Base-by-base conservation (phyloP, 306 rosid genomes). In the Prunus davidiana region DNA sequence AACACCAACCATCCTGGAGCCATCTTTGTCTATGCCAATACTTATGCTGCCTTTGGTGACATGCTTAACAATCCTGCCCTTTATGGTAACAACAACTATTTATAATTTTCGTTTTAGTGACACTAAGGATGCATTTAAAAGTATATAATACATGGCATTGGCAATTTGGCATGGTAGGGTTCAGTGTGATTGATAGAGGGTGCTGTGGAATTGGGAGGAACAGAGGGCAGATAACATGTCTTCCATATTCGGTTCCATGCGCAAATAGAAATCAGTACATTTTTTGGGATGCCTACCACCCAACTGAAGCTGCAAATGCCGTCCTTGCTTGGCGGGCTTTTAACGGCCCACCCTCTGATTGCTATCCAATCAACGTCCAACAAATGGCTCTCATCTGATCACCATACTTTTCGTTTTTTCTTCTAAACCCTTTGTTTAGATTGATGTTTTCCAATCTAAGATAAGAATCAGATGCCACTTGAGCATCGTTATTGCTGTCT, bases 221-320 rank as follows among this genome's bases (percentile, higher is more conserved):
- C 76, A 74, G 41, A 78, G 96, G 89, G 6, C 87, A 81, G 67
- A 72, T 94, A 84, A 78, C 93, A 47, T 94, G 98, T 45, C 80
- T 91, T 1, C 98, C 98, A 3, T 19, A 61, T 0, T 24, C 22
- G 60, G 2, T 81, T 38, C 95, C 98, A 67, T 94, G 98, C 78
- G 6, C 15, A 18, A 69, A 72, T 12, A 82, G 97, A 73, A 69
- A 78, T 0, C 86, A 82, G 24, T 76, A 74, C 45, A 74, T 89
- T 34, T 94, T 86, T 82, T 94, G 97, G 97, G 98, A 94, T 83
- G 97, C 98, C 18, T 90, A 82, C 45, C 96, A 94, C 73, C 98
- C 97, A 12, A 79, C 95, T 0, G 89, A 87, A 73, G 84, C 90
- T 13, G 91, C 96, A 19, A 68, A 68, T 6, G 87, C 89, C 75